Percentiles rank a stretch among this genome's conserved stretches.
phyloP scores from a whole-genome alignment of 2,329 filamentous ascomycete genomes.

The Endocalyx cinctus region DNA sequence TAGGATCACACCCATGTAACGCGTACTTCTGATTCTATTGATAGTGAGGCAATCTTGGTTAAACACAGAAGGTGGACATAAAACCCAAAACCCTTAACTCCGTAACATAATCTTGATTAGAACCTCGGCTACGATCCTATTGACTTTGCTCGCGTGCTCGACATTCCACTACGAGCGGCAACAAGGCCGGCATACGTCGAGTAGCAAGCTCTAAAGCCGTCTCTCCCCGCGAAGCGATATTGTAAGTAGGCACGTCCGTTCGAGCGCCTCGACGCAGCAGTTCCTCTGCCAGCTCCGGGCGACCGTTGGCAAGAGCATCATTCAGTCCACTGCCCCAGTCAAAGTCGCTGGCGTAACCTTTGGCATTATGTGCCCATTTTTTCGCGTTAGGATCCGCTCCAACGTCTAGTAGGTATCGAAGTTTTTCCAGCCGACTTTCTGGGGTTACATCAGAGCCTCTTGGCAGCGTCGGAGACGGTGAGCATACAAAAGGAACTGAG shows the following conservation, averaged over 20 bases:
- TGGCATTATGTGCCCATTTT: slow-evolving; percentile 10
- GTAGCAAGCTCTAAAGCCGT: slow-evolving; percentile 8
- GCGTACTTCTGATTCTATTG: no score
- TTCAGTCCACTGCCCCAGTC: slow-evolving; percentile 10
- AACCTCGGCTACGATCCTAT: no score
- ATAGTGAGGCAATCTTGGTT: no score
- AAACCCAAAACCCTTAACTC: no score
- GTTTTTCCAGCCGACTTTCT: slow-evolving; percentile 4
- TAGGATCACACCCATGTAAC: no score
- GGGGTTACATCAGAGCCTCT: background rate
- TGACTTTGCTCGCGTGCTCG: no score
- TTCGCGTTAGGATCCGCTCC: slow-evolving; percentile 6
- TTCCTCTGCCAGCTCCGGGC: slow-evolving; percentile 6
- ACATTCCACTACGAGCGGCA: slow-evolving; percentile 5
- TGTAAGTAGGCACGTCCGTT: slow-evolving; percentile 6
- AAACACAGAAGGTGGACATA: no score
- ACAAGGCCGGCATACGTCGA: slow-evolving; percentile 2
- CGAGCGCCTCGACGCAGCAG: slow-evolving; percentile 7
- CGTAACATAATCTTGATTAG: no score
- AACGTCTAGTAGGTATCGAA: slow-evolving; percentile 8
- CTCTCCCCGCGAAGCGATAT: slow-evolving; percentile 7
- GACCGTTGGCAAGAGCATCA: slow-evolving; percentile 3
- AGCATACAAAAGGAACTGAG: slow-evolving; percentile 8
- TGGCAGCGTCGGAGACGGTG: background rate
- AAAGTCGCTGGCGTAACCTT: slow-evolving; percentile 7